phyloP scores from a whole-genome alignment of 1,139 yeast genomes.

The Hyphopichia wangnamkhiaoensis region DNA sequence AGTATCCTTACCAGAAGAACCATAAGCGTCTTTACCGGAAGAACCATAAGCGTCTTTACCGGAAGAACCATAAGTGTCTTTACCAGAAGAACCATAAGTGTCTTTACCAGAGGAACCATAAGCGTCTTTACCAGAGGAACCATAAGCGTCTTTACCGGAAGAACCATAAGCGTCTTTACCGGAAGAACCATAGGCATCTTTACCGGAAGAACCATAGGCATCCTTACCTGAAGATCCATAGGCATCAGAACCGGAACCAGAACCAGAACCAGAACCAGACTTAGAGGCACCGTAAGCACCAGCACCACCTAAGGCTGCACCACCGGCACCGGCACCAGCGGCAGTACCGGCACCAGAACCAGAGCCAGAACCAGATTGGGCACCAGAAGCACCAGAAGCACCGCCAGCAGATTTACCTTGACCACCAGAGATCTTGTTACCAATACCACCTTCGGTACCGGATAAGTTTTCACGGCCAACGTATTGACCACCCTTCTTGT shows the following conservation, averaged over 20 bases:
- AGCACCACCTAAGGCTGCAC: slow-evolving; percentile 13
- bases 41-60: slow-evolving; percentile 8
- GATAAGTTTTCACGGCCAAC: slow-evolving; percentile 30
- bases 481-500: slow-evolving; percentile 28
- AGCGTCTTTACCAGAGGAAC: slow-evolving; percentile 11
- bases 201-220: slow-evolving; percentile 9
- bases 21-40: slow-evolving; percentile 4
- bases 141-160: slow-evolving; percentile 7
- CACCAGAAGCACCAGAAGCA: slow-evolving; percentile 11
- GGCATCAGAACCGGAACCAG: slow-evolving; percentile 14
- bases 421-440: slow-evolving; percentile 22
- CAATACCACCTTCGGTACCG: slow-evolving; percentile 33
- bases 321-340: slow-evolving; percentile 13
- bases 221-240: slow-evolving; percentile 13
- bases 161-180: slow-evolving; percentile 13
- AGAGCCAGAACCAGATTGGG: slow-evolving; percentile 4
- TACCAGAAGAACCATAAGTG: slow-evolving; percentile 11
- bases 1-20: slow-evolving; percentile 10
- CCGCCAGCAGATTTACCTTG: slow-evolving; percentile 9
- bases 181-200: slow-evolving; percentile 9
- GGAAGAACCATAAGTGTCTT: slow-evolving; percentile 9
- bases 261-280: slow-evolving; percentile 9
- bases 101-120: slow-evolving; percentile 13
- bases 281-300: slow-evolving; percentile 12
- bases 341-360: slow-evolving; percentile 11